Percentiles rank a stretch among this genome's conserved stretches.
Conservation (phyloP, 164 flowering plant genomes). For the Magnolia changhungtana region DNA sequence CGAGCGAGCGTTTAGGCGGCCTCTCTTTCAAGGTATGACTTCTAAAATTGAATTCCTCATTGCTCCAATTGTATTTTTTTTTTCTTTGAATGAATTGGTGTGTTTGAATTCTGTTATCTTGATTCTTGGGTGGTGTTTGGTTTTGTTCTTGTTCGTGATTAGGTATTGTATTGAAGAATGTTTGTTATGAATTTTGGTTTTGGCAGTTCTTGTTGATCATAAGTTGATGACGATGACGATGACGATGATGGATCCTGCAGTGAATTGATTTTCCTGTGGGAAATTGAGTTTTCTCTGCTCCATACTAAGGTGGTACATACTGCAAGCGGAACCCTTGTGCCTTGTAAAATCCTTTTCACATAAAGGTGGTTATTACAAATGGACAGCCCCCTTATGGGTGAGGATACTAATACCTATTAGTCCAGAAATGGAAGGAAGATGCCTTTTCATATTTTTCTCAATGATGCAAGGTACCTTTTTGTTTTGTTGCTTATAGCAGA, state of each 20-base stretch:
- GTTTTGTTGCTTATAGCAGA: background rate
- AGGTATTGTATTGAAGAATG: background rate
- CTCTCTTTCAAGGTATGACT: background rate
- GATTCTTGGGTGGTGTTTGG: background rate
- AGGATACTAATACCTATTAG: conserved; percentile 19
- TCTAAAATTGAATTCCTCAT: background rate
- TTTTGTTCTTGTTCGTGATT: background rate
- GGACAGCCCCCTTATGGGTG: conserved; percentile 17
- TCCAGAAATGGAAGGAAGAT: conserved; percentile 15
- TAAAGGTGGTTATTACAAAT: background rate
- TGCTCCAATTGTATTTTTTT: background rate
- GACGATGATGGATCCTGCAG: background rate
- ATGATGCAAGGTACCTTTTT: conserved; percentile 39
- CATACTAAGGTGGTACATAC: background rate
- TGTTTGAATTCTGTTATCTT: background rate
- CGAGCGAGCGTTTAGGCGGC: background rate
- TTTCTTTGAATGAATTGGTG: background rate
- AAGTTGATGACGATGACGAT: too few relatives aligned
- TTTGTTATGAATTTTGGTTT: background rate
- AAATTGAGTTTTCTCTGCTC: background rate
- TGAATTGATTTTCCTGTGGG: background rate
- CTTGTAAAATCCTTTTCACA: background rate
- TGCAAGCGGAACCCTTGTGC: background rate
- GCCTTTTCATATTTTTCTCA: conserved; percentile 34
- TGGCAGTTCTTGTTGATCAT: background rate